These are phyloP conservation scores for Curvularia sp. DNA, from an alignment of 2,329 filamentous ascomycete species.

Conservation along the genomic window DNA sequence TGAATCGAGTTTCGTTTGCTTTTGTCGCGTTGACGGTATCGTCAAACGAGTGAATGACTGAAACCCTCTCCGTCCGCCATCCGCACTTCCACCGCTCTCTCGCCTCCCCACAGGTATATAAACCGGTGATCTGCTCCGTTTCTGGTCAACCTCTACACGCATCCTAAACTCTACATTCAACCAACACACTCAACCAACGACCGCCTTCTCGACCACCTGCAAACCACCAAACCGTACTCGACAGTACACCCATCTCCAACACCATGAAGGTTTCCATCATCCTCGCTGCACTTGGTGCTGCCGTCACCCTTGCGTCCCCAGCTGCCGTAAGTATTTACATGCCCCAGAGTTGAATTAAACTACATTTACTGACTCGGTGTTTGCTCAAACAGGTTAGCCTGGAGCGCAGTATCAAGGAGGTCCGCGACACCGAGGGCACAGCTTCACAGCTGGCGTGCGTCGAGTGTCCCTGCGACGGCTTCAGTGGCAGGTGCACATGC, in stretches of 20 bases:
- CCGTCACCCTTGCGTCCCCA: constrained; percentile 34
- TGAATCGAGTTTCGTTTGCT: not conserved
- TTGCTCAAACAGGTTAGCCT: constrained; percentile 28
- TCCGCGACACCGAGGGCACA: constrained; percentile 23
- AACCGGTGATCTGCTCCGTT: not conserved
- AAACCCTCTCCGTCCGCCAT: not conserved
- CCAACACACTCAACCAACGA: not conserved
- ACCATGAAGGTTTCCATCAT: constrained; percentile 38
- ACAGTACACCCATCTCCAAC: not conserved
- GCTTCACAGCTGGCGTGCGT: constrained; percentile 24
- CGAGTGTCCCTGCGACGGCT: constrained; percentile 37
- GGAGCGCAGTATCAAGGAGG: constrained; percentile 27
- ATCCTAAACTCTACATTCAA: not conserved
- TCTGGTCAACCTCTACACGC: not conserved
- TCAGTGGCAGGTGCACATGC: constrained; percentile 31
- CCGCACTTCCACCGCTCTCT: not conserved
- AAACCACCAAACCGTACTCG: not conserved
- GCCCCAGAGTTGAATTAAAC: not conserved
- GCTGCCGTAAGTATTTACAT: constrained; percentile 27
- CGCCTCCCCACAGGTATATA: not conserved
- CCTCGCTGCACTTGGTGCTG: constrained; percentile 26
- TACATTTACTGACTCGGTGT: not conserved
- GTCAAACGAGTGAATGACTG: not conserved
- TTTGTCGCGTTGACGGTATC: not conserved
- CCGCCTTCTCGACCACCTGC: not conserved